Percentiles rank a stretch among this genome's conserved stretches.
These are phyloP conservation scores for Cucumis cinereus DNA, from an alignment of 306 rosid species.

Conservation along the genomic window DNA sequence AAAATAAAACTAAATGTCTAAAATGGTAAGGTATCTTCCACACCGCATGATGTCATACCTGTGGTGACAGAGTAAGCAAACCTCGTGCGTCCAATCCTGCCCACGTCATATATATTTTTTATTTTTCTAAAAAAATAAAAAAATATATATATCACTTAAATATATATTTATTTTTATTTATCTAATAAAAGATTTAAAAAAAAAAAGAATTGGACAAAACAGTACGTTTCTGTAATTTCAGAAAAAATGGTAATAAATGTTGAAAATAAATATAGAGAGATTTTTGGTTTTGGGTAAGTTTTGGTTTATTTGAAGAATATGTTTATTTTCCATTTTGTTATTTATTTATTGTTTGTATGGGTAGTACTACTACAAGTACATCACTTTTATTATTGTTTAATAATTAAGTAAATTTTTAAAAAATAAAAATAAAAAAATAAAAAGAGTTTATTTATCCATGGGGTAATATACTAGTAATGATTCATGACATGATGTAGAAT, in stretches of 20 bases:
- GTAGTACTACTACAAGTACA: not conserved
- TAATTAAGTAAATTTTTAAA: not conserved
- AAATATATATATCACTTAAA: no score
- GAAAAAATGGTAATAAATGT: not conserved
- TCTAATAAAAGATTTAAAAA: no score
- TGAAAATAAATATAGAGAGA: not conserved
- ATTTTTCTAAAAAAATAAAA: no score
- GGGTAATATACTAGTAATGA: no score
- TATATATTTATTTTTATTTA: no score
- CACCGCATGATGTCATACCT: not conserved
- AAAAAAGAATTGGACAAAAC: not conserved
- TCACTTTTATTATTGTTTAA: not conserved
- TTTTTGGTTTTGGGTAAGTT: not conserved
- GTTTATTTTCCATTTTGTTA: not conserved
- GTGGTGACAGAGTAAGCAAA: not conserved
- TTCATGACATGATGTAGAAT: no score
- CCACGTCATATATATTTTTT: not conserved
- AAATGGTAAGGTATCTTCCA: constrained; percentile 1
- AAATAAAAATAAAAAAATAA: no score
- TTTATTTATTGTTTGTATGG: not conserved
- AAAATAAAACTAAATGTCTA: no score
- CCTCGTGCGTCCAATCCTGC: not conserved
- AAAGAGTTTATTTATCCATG: no score
- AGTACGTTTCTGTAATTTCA: not conserved
- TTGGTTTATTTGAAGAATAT: not conserved